Evolutionary conservation across 1,284 basidiomycete genomes (phyloP), one percentile per base, ranked within the genome.

Genomic region (Trichosporon asahii): DNA sequence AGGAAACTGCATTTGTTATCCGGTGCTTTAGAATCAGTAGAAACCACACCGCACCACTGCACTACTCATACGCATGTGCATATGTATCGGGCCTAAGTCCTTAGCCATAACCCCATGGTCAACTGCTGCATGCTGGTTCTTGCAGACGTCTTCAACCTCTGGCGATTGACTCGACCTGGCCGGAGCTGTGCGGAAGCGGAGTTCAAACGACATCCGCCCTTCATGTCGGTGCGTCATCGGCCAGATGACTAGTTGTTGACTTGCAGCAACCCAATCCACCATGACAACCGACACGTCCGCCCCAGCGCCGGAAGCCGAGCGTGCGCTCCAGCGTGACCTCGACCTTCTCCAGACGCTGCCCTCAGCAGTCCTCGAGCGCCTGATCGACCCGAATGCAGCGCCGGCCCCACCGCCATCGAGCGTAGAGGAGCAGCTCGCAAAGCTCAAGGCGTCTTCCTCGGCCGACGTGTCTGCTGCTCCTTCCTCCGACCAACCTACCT

Each of bases 161-260:
- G n/a, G n/a, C 91, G 76, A 70, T 87, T 29, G 82, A 83, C 21
- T 60, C 25, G 25, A 60, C 14, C 4, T 23, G 35, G 57, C 21
- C 6, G 23, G 49, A 53, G 40, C 11, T 37, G 35, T 8, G 29
- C 23, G 29, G 57, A 61, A 15, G 57, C 27, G 27, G 27, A 61
- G 57, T 31, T 61, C 27, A 31, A 6, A 4, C 18, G 9, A 31
- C 6, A 3, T 2, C 27, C 27, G 29, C 57, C 18, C 6, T 1
- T n/a, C 49, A 53, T 49, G 9, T 23, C 21, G 18, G 15, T 61
- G 57, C 57, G 57, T 61, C 57, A 61, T 61, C 57, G 29, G 44
- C 23, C 23, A 57, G 31, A n/a, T n/a, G 23, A 25, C 46, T 27
- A 3, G 35, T 37, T 37, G 35, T 37, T 14, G 15, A 31, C 23